These are phyloP conservation scores for Leucosporidium yakuticum DNA, from an alignment of 768 basidiomycete genomes.

Conservation along the genomic window DNA sequence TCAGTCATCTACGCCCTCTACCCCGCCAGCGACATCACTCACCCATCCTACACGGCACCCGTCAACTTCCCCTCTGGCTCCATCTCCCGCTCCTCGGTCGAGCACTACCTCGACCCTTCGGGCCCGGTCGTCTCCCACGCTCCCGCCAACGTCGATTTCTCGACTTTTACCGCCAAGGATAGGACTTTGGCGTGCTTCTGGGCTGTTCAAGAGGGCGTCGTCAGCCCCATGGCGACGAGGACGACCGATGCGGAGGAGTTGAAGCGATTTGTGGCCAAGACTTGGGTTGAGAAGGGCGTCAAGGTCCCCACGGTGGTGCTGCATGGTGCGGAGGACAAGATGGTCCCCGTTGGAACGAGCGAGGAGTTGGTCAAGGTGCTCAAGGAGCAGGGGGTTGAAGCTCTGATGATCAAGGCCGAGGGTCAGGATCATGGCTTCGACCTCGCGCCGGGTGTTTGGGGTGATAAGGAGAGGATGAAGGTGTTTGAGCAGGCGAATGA, in stretches of 20 bases:
- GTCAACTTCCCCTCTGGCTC: conserved; percentile 19
- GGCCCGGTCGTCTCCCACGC: conserved; percentile 26
- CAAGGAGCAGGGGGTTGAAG: conserved; percentile 8
- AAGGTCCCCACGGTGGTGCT: conserved; percentile 27
- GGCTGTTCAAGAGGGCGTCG: conserved; percentile 26
- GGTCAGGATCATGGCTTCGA: conserved; percentile 33
- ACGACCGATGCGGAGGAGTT: conserved; percentile 2
- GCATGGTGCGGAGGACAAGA: conserved; percentile 22
- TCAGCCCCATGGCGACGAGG: neutral
- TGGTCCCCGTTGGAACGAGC: conserved; percentile 20
- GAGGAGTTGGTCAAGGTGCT: conserved; percentile 10
- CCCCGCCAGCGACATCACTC: conserved; percentile 20
- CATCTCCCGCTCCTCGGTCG: conserved; percentile 11
- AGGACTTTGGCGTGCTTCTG: conserved; percentile 29
- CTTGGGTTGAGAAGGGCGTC: neutral
- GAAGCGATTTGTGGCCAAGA: neutral
- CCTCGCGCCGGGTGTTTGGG: conserved; percentile 13
- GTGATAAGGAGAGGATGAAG: neutral
- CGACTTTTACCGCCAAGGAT: conserved; percentile 12
- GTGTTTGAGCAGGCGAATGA: conserved; percentile 20
- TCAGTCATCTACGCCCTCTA: conserved; percentile 15
- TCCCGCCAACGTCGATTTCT: conserved; percentile 30
- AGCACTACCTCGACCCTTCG: conserved; percentile 9
- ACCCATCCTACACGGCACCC: conserved; percentile 22
- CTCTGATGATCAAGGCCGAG: conserved; percentile 6